Evolutionary conservation across 2,329 filamentous ascomycete genomes (phyloP), one percentile per base, ranked within the genome.

Genomic region (Fusarium guadeloupense): DNA sequence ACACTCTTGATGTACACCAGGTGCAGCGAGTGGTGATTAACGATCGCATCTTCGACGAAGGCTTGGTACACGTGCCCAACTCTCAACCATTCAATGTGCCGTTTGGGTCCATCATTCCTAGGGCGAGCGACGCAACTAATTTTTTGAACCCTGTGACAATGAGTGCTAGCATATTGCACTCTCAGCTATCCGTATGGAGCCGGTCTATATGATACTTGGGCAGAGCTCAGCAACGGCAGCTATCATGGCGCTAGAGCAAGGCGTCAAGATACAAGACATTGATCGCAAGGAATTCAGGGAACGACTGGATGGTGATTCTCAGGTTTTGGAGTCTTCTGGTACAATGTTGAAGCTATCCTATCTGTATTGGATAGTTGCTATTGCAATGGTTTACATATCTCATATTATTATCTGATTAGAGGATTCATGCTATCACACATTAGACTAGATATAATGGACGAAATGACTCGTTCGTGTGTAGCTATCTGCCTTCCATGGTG

Each of bases 1-100:
- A 64, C 6, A 64, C 60, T 0, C 55, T 64, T 0, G 61, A 64
- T 3, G 61, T 61, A 1, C 61, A 64, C 3, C 55, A 64, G 1
- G 61, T 64, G 1, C 46, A 64, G 5, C 55, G 61, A 0, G 61
- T 64, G 2, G 28, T 64, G 3, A 34, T 63, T 4, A 26, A 48
- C 1, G 48, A 45, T 9, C 48, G 45, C 1, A 59, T 63, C 4
- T 43, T 35, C n/a, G 59, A 63, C 14, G 60, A 63, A 12, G 60
- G 60, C 0, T 23, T 60, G 0, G 54, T 63, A 1, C 60, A 63
- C 4, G 49, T 63, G 10, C 59, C 60, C 0, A 59, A 55, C 4
- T 26, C 39, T 0, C 48, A 41, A 1, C 59, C 59, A 1, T 63
- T 63, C 20, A 59, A 41, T 2, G 42, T 63, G 4, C 60, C 59